Conservation (phyloP, 106 monocot genomes). For the Dendrobium catenatum region DNA sequence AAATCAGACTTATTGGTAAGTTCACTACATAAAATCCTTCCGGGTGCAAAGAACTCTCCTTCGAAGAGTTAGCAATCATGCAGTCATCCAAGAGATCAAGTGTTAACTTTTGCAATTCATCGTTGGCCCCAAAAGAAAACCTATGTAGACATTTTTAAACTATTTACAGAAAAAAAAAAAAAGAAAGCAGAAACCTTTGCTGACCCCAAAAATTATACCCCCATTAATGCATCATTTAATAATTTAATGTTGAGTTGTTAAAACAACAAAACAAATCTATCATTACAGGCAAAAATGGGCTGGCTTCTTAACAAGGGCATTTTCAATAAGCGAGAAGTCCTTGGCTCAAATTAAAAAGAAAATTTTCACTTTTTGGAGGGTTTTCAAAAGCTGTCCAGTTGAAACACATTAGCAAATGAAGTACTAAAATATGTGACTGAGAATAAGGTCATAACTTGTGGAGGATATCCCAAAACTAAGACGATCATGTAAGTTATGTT, state of each 20-base stretch:
- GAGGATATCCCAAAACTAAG: not conserved
- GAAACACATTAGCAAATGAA: not conserved
- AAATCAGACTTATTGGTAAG: too few relatives aligned
- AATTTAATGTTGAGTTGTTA: not conserved
- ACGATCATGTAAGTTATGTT: not conserved
- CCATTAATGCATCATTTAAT: not conserved
- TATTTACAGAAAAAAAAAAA: not conserved
- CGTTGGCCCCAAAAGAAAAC: not conserved
- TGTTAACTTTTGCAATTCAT: not conserved
- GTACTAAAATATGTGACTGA: not conserved
- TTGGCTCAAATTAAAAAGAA: not conserved
- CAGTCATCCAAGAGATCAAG: too few relatives aligned
- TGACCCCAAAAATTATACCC: not conserved
- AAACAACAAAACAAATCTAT: not conserved
- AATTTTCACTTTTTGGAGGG: not conserved
- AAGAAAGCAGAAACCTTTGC: not conserved
- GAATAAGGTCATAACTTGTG: not conserved
- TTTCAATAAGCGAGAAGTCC: not conserved
- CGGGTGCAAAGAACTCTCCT: too few relatives aligned
- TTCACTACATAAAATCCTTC: too few relatives aligned
- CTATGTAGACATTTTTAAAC: not conserved
- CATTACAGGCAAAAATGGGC: not conserved
- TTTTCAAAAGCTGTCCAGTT: not conserved
- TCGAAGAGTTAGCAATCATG: too few relatives aligned
- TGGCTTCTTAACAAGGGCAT: not conserved